Evolutionary conservation across 176 grass and related monocot genomes (phyloP), one percentile per base, ranked within the genome.

Genomic region (Eragrostis nindensis): DNA sequence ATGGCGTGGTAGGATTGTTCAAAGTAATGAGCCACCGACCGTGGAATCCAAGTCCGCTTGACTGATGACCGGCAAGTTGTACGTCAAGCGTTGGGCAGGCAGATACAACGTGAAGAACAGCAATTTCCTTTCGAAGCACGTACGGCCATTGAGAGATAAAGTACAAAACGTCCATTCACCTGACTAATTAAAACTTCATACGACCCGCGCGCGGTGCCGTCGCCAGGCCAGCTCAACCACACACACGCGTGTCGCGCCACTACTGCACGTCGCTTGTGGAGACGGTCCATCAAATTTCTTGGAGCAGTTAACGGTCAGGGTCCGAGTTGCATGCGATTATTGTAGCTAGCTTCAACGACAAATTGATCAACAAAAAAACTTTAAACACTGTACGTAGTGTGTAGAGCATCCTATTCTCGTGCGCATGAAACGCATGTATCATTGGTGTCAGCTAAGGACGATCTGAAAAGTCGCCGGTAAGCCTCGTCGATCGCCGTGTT

Each of bases 71-170:
- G 32, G 32, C 32, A 36, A 36, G 32, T 36, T 36, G 32, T 15
- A 40, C 38, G 56, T 62, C 42, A 21, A 66, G 0, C 8, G 11
- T 42, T 29, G 21, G 60, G 45, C 62, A 39, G 7, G 30, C 32
- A 8, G 6, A 40, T n/a, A n/a, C n/a, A 9, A 55, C 26, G 10
- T 21, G 48, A 73, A 18, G 14, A 53, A 56, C 71, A 15, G 12
- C 3, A n/a, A 19, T 11, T 71, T 50, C 38, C 60, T 63, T 52
- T 21, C 0, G 25, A 12, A 0, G 0, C 8, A 30, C 15, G 43
- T 70, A 43, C 42, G 66, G 41, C 66, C 74, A 30, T 63, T 63
- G 25, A 77, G 17, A 45, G 56, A 44, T 19, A 10, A 41, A 53
- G 50, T 53, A 60, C 17, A 71, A 17, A 38, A 30, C 22, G 30